A percentile compares a stretch with the other conserved stretches of the same genome.
These are phyloP conservation scores for Trichaptum fuscoviolaceum DNA, from an alignment of 768 basidiomycete species.

Conservation along the genomic window DNA sequence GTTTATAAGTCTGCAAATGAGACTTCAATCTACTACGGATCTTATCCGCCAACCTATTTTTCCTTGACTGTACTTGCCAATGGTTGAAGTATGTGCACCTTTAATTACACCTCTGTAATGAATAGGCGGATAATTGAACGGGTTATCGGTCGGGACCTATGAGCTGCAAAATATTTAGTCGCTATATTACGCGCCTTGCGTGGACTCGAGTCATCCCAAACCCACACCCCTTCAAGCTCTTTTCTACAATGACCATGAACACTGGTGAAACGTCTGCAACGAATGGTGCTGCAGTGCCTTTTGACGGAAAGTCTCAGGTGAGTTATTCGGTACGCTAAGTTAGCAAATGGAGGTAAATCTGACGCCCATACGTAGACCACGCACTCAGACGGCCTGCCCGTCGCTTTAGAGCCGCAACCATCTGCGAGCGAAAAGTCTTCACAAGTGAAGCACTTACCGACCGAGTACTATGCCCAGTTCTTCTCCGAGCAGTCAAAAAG, in stretches of 20 bases:
- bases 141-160: not conserved
- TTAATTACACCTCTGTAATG: too few species aligned
- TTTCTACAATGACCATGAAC: not conserved
- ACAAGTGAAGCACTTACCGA: conserved; percentile 32
- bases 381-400: not conserved
- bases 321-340: not conserved
- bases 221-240: not conserved
- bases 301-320: not conserved
- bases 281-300: not conserved
- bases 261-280: too few species aligned
- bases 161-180: not conserved
- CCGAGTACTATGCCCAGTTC: conserved; percentile 51
- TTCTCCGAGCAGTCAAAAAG: conserved; percentile 58
- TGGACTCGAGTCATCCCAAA: not conserved
- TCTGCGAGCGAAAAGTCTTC: not conserved
- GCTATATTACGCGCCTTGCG: not conserved
- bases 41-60: not conserved
- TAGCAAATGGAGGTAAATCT: not conserved
- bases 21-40: not conserved
- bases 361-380: not conserved
- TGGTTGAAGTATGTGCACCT: too few species aligned
- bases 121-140: not conserved
- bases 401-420: not conserved
- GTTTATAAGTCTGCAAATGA: too few species aligned
- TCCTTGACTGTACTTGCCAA: too few species aligned